These are phyloP conservation scores for Fallopia convolvulus DNA, from an alignment of 148 eudicot species.

Conservation along the genomic window DNA sequence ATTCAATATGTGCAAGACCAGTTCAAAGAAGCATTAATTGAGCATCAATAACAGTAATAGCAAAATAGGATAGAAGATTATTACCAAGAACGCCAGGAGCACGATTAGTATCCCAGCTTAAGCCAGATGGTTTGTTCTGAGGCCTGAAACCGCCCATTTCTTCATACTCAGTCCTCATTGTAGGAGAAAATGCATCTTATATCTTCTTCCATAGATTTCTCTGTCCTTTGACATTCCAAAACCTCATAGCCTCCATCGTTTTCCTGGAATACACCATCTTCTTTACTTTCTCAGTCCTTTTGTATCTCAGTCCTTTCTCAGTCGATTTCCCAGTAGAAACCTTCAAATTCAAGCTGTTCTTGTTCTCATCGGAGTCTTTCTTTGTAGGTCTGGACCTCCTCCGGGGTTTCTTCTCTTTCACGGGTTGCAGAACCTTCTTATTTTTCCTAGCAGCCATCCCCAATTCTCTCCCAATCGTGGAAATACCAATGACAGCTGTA, in stretches of 20 bases:
- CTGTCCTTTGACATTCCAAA: conserved; percentile 33
- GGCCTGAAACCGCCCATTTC: conserved; percentile 25
- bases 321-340: neutral
- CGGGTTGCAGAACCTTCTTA: conserved; percentile 8
- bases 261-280: conserved; percentile 34
- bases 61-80: neutral
- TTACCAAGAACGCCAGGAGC: conserved; percentile 27
- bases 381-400: conserved; percentile 22
- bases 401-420: conserved; percentile 19
- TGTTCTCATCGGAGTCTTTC: conserved; percentile 1
- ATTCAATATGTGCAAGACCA: neutral
- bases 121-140: conserved; percentile 20
- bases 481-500: conserved; percentile 25
- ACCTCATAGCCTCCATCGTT: conserved; percentile 39
- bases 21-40: neutral
- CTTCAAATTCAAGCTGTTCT: conserved; percentile 13
- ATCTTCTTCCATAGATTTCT: conserved; percentile 39
- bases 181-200: conserved; percentile 29
- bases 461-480: neutral
- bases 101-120: conserved; percentile 14
- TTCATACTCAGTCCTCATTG: conserved; percentile 43
- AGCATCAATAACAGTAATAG: neutral
- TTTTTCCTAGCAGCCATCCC: neutral
- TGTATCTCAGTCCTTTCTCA: neutral
- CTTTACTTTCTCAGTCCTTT: conserved; percentile 6